A percentile compares a stretch with the other conserved stretches of the same genome.
These are phyloP conservation scores for Magnaporthiopsis rhizophila DNA, from an alignment of 2,329 filamentous ascomycete species.

Conservation along the genomic window DNA sequence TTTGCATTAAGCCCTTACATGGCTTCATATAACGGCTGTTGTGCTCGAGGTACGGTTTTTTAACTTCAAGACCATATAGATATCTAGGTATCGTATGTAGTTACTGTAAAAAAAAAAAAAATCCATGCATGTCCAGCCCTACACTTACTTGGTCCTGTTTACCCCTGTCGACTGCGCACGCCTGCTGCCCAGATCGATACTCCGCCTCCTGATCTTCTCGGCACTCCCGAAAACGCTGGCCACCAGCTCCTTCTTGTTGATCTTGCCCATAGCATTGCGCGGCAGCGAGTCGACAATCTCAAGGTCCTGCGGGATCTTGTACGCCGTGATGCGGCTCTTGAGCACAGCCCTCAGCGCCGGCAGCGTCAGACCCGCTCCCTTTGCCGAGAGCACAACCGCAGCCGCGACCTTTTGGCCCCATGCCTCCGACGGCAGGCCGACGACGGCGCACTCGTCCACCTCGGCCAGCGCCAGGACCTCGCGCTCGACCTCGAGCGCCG, in stretches of 20 bases:
- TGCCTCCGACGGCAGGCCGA: constrained; percentile 75
- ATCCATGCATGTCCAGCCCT: too few species aligned
- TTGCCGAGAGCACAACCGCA: constrained; percentile 59
- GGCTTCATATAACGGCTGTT: too few species aligned
- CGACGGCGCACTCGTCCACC: constrained; percentile 76
- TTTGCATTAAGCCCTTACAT: too few species aligned
- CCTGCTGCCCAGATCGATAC: too few species aligned
- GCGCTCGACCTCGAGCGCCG: constrained; percentile 87
- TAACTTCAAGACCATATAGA: too few species aligned
- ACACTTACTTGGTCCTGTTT: too few species aligned
- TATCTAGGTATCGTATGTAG: too few species aligned
- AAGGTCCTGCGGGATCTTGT: constrained; percentile 91
- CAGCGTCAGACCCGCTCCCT: constrained; percentile 25
- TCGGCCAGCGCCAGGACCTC: constrained; percentile 78
- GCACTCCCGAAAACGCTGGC: constrained; percentile 39
- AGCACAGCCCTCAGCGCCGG: constrained; percentile 50
- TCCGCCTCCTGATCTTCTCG: too few species aligned
- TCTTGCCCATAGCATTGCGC: constrained; percentile 96
- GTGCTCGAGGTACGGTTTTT: too few species aligned
- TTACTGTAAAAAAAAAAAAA: too few species aligned
- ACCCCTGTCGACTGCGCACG: too few species aligned
- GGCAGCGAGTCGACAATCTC: constrained; percentile 73
- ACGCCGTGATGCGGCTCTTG: constrained; percentile 66
- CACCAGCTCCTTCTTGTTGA: constrained; percentile 62
- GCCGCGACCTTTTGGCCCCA: constrained; percentile 91